A percentile compares a stretch with the other conserved stretches of the same genome.
Conservation (phyloP, 140 eudicot species). For the Ambrosia hybrid region DNA sequence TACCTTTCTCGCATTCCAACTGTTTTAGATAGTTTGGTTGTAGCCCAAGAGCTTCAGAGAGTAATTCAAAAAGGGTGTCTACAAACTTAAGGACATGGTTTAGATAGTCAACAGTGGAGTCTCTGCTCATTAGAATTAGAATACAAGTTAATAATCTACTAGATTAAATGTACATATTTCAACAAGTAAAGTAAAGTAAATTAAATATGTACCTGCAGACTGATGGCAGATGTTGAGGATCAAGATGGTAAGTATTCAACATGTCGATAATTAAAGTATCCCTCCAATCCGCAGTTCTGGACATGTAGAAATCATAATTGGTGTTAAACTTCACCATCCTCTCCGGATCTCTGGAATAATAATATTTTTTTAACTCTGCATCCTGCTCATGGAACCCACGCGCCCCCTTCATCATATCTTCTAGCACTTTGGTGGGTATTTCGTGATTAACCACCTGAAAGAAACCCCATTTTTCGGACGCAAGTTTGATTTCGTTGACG, state of each 20-base stretch:
- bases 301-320: slow-evolving; percentile 46
- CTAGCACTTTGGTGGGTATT: slow-evolving; percentile 37
- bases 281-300: slow-evolving; percentile 65
- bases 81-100: slow-evolving; percentile 30
- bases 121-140: slow-evolving; percentile 28
- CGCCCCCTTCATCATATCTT: slow-evolving; percentile 41
- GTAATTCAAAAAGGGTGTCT: slow-evolving; percentile 39
- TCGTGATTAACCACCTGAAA: slow-evolving; percentile 62
- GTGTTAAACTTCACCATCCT: slow-evolving; percentile 37
- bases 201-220: slow-evolving; percentile 45
- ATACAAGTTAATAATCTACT: too few species aligned
- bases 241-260: slow-evolving; percentile 22
- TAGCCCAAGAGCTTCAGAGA: slow-evolving; percentile 63
- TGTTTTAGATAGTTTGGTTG: slow-evolving; percentile 33
- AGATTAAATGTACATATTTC: too few species aligned
- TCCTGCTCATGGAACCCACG: slow-evolving; percentile 50
- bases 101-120: slow-evolving; percentile 35
- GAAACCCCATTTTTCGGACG: slow-evolving; percentile 47
- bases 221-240: slow-evolving; percentile 47
- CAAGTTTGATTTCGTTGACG: slow-evolving; percentile 30
- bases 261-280: slow-evolving; percentile 42
- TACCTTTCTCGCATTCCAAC: slow-evolving; percentile 36
- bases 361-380: slow-evolving; percentile 41
- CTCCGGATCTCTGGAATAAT: slow-evolving; percentile 41
- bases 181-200: too few species aligned